Conservation (phyloP, 257 asterid genomes). For the Prunella vulgaris region DNA sequence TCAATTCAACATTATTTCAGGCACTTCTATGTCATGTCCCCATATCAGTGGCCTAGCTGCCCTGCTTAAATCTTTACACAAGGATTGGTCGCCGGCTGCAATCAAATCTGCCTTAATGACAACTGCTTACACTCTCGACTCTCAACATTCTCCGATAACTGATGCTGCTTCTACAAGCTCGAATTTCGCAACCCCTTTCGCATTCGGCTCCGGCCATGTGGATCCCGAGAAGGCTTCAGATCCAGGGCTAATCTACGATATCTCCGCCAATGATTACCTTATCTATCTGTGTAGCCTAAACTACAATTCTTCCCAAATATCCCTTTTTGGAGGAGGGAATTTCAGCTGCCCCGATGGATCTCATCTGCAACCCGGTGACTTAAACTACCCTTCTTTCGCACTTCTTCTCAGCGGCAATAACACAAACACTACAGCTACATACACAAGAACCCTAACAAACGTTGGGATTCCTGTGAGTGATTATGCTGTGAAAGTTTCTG, state of each 20-base stretch:
- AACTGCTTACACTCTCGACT: constrained; percentile 44
- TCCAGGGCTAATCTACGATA: constrained; percentile 68
- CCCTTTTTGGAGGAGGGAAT: constrained; percentile 32
- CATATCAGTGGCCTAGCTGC: constrained; percentile 71
- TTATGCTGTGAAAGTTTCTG: constrained; percentile 34
- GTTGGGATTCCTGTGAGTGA: constrained; percentile 46
- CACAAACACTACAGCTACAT: constrained; percentile 24
- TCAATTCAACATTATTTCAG: constrained; percentile 56
- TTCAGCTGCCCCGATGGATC: constrained; percentile 39
- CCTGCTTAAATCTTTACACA: constrained; percentile 50
- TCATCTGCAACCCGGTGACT: constrained; percentile 40
- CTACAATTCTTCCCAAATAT: constrained; percentile 50
- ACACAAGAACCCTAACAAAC: constrained; percentile 54
- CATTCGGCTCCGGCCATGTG: constrained; percentile 65
- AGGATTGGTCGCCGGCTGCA: constrained; percentile 70
- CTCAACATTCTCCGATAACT: constrained; percentile 30
- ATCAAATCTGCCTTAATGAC: constrained; percentile 78
- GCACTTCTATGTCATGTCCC: constrained; percentile 89
- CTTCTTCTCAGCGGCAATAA: constrained; percentile 23
- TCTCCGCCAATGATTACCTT: constrained; percentile 45
- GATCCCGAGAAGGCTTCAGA: constrained; percentile 58
- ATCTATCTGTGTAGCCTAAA: constrained; percentile 49
- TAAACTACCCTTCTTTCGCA: constrained; percentile 80
- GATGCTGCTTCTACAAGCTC: constrained; percentile 37
- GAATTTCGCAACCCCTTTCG: constrained; percentile 45